Evolutionary conservation across 2,329 filamentous ascomycete genomes (phyloP).

Genomic region (Colletotrichum euphorbiae): DNA sequence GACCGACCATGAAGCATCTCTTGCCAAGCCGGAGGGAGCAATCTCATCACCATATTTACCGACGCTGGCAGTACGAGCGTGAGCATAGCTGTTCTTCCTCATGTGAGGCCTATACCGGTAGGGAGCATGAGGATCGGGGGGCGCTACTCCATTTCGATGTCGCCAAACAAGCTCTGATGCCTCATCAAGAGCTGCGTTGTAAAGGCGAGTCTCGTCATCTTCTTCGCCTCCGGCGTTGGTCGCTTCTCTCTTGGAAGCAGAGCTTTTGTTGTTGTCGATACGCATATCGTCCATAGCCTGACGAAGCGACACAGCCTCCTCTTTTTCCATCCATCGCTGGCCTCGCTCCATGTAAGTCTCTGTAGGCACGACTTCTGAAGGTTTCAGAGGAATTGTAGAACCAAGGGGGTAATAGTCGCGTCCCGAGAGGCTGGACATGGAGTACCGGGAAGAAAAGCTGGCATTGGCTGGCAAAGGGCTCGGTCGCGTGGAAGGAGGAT

Average conservation of each 20-base stretch:
- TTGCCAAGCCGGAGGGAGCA: slow-evolving; percentile 58
- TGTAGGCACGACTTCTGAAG: slow-evolving; percentile 72
- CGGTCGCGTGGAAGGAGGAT: slow-evolving; percentile 36
- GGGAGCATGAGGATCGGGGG: slow-evolving; percentile 69
- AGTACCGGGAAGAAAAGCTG: slow-evolving; percentile 64
- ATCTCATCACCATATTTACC: slow-evolving; percentile 62
- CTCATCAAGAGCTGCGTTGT: slow-evolving; percentile 79
- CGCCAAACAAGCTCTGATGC: slow-evolving; percentile 83
- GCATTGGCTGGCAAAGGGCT: slow-evolving; percentile 40
- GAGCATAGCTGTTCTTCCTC: slow-evolving; percentile 77
- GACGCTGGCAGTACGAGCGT: slow-evolving; percentile 71
- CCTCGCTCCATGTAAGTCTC: slow-evolving; percentile 79
- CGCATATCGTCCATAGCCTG: slow-evolving; percentile 81
- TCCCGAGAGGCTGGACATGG: slow-evolving; percentile 56
- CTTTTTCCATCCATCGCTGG: slow-evolving; percentile 83
- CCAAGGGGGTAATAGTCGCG: slow-evolving; percentile 65
- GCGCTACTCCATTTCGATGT: slow-evolving; percentile 70
- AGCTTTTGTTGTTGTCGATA: slow-evolving; percentile 53
- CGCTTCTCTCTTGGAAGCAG: not conserved
- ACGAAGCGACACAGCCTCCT: slow-evolving; percentile 77
- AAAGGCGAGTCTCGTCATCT: slow-evolving; percentile 70
- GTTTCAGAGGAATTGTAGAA: slow-evolving; percentile 60
- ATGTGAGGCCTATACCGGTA: slow-evolving; percentile 77
- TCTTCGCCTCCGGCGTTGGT: slow-evolving; percentile 49
- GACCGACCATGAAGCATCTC: slow-evolving; percentile 58